Conservation (phyloP, 495 filamentous ascomycete genomes). For the Penicillium arizonense region DNA sequence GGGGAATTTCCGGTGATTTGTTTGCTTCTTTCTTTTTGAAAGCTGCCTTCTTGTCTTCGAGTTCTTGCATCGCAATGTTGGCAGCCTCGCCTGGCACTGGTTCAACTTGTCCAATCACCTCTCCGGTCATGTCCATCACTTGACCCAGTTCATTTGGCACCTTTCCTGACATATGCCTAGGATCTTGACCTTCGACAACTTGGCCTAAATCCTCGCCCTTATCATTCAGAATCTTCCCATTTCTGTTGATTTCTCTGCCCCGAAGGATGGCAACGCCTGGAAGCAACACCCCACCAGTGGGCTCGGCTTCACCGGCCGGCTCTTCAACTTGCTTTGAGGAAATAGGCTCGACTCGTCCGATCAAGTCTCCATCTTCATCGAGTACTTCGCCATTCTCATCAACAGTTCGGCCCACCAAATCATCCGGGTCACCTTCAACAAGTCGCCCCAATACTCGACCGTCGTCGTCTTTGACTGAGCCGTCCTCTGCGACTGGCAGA, state of each 20-base stretch:
- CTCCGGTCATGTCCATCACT: slow-evolving; percentile 33
- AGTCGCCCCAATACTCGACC: slow-evolving; percentile 57
- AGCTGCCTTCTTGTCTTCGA: slow-evolving; percentile 25
- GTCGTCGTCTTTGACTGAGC: slow-evolving; percentile 51
- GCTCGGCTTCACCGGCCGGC: slow-evolving; percentile 10
- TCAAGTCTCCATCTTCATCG: slow-evolving; percentile 62
- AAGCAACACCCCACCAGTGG: slow-evolving; percentile 15
- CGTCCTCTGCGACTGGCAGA: slow-evolving; percentile 54
- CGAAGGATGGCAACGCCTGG: slow-evolving; percentile 7
- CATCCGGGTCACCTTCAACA: slow-evolving; percentile 60
- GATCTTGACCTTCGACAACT: slow-evolving; percentile 31
- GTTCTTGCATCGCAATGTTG: slow-evolving; percentile 13
- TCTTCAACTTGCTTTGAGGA: slow-evolving; percentile 35
- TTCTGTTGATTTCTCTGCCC: slow-evolving; percentile 28
- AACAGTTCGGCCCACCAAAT: slow-evolving; percentile 56
- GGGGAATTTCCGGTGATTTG: slow-evolving; percentile 18
- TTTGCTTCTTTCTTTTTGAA: slow-evolving; percentile 28
- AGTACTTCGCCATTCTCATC: slow-evolving; percentile 63
- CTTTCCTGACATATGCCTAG: slow-evolving; percentile 43
- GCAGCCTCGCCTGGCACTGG: slow-evolving; percentile 19
- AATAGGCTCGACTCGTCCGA: slow-evolving; percentile 53
- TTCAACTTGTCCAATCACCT: slow-evolving; percentile 33
- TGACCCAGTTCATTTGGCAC: slow-evolving; percentile 49
- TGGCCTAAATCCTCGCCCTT: slow-evolving; percentile 44
- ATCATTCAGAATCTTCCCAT: slow-evolving; percentile 34